phyloP scores from a whole-genome alignment of 179 eudicot genomes.

The Corrigiola litoralis region DNA sequence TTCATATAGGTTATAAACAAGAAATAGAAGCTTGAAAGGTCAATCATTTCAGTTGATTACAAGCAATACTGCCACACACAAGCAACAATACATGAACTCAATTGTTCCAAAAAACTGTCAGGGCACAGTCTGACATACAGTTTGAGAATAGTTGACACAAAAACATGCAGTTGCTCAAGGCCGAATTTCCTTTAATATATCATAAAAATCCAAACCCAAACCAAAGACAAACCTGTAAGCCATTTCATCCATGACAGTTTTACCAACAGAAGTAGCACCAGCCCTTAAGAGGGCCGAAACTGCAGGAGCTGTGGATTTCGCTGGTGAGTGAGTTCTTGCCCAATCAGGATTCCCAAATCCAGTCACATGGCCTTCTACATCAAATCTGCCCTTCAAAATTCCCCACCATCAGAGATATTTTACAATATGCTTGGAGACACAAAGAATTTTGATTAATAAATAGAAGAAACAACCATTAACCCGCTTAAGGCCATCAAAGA shows the following conservation, averaged over 20 bases:
- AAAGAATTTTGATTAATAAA: background rate
- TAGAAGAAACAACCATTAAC: background rate
- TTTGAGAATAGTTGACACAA: background rate
- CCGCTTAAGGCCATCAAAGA: no score
- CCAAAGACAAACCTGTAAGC: slow-evolving; percentile 64
- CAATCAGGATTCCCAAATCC: slow-evolving; percentile 96
- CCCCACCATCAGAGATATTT: background rate
- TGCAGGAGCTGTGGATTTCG: slow-evolving; percentile 65
- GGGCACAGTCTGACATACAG: background rate
- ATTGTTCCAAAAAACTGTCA: background rate
- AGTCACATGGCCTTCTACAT: slow-evolving; percentile 74
- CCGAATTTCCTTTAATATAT: background rate
- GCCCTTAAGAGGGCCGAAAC: slow-evolving; percentile 50
- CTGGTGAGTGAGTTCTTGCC: slow-evolving; percentile 68
- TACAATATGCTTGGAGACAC: no score
- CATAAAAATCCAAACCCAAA: background rate
- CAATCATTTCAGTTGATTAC: background rate
- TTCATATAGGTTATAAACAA: background rate
- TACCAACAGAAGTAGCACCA: slow-evolving; percentile 86
- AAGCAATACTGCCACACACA: background rate
- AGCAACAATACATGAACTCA: background rate
- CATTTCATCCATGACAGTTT: slow-evolving; percentile 96
- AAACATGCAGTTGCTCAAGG: background rate
- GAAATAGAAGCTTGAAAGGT: background rate
- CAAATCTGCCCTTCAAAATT: slow-evolving; percentile 52